phyloP scores from a whole-genome alignment of 257 asterid species.

The Lavandula angustifolia region DNA sequence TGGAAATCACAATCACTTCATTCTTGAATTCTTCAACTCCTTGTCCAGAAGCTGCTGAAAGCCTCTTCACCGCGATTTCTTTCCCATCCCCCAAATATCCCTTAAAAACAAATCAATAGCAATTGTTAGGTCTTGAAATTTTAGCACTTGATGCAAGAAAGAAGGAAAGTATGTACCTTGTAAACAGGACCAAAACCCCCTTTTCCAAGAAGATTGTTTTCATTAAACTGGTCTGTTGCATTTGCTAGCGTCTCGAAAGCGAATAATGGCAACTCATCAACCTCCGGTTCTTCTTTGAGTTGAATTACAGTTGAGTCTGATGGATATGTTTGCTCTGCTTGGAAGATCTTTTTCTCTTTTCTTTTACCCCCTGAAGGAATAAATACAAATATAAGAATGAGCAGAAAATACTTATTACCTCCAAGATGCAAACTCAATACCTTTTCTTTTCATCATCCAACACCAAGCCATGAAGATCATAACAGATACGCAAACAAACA shows the following conservation, averaged over 20 bases:
- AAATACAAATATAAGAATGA: background rate
- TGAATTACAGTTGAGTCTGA: conserved; percentile 35
- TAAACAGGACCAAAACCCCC: conserved; percentile 76
- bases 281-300: conserved; percentile 36
- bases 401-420: too few relatives aligned
- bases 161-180: conserved; percentile 39
- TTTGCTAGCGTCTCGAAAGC: conserved; percentile 43
- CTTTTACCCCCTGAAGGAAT: conserved; percentile 26
- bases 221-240: conserved; percentile 49
- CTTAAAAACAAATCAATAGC: conserved; percentile 6
- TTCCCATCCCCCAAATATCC: conserved; percentile 45
- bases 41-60: conserved; percentile 53
- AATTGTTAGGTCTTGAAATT: background rate
- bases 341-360: conserved; percentile 25
- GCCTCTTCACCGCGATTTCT: conserved; percentile 64
- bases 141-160: background rate
- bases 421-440: conserved; percentile 20
- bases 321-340: conserved; percentile 31
- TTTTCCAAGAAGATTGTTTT: conserved; percentile 47
- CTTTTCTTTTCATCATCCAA: conserved; percentile 43
- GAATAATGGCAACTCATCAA: conserved; percentile 54
- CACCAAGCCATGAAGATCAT: conserved; percentile 40
- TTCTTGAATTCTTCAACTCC: conserved; percentile 61
- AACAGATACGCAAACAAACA: conserved; percentile 30
- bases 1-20: conserved; percentile 56